Evolutionary conservation across 2,329 filamentous ascomycete genomes (phyloP).

Genomic region (Phaeophleospora eucalypticola): DNA sequence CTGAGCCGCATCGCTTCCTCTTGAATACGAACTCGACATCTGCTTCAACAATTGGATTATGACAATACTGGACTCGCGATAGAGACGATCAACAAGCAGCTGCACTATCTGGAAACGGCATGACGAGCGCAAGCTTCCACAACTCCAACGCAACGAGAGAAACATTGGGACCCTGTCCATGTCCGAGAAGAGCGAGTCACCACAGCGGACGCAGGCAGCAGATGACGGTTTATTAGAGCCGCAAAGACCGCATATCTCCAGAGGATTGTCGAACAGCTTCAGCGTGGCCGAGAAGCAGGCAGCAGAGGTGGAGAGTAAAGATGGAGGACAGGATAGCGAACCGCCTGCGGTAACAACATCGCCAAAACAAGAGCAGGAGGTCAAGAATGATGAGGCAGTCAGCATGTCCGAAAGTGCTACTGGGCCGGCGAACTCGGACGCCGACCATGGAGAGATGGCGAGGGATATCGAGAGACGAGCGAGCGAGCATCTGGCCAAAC

Average conservation of each 20-base stretch:
- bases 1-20: not conserved
- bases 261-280: conserved; percentile 11
- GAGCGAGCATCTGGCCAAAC: conserved; percentile 29
- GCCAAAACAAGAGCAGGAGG: not conserved
- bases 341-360: conserved; percentile 4
- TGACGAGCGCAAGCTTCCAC: conserved; percentile 1
- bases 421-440: conserved; percentile 1
- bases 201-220: conserved; percentile 13
- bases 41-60: too few relatives aligned
- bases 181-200: conserved; percentile 21
- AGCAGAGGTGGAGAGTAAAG: conserved; percentile 1
- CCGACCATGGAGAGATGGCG: conserved; percentile 11
- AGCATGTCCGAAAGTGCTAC: not conserved
- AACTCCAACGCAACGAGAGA: not conserved
- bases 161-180: conserved; percentile 18
- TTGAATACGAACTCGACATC: not conserved
- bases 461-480: conserved; percentile 27
- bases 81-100: not conserved
- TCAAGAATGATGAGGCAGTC: not conserved
- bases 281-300: conserved; percentile 9
- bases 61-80: not conserved
- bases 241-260: conserved; percentile 9
- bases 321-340: conserved; percentile 3
- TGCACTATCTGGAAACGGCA: not conserved
- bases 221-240: conserved; percentile 18